phyloP scores from a whole-genome alignment of 2,329 filamentous ascomycete species.

The Trichoderma breve region DNA sequence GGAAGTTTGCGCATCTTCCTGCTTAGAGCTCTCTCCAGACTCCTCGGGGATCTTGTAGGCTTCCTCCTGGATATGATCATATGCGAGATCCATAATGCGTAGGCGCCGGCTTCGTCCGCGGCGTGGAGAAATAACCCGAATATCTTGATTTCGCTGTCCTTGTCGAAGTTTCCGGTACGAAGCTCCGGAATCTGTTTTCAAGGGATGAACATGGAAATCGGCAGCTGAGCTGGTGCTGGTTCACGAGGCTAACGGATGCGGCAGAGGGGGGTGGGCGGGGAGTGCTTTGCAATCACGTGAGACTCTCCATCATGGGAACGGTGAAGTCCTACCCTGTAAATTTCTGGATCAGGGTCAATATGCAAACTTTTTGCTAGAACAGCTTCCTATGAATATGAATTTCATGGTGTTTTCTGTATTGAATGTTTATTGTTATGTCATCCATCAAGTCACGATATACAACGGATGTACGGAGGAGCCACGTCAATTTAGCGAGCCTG shows the following conservation, averaged over 20 bases:
- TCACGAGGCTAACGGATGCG: slow-evolving; percentile 8
- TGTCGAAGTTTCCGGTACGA: not conserved
- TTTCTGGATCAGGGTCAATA: not conserved
- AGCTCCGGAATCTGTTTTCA: not conserved
- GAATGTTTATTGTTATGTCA: not conserved
- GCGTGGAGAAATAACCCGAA: not conserved
- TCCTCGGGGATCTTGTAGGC: slow-evolving; percentile 60
- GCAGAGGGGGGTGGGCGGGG: slow-evolving; percentile 3
- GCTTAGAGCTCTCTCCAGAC: slow-evolving; percentile 41
- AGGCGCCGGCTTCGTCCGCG: not conserved
- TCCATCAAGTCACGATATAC: not conserved
- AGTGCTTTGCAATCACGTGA: slow-evolving; percentile 8
- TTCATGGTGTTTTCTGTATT: not conserved
- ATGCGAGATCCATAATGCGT: slow-evolving; percentile 81
- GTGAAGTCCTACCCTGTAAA: not conserved
- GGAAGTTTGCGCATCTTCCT: slow-evolving; percentile 47
- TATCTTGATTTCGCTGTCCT: not conserved
- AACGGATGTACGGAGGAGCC: not conserved
- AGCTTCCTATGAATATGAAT: too few species aligned
- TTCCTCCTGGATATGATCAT: slow-evolving; percentile 94
- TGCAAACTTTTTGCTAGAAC: not conserved
- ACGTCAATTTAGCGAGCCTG: not conserved
- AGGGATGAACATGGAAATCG: not conserved
- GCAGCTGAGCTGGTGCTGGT: slow-evolving; percentile 9
- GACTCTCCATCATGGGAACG: not conserved